Evolutionary conservation across 2,329 filamentous ascomycete species (phyloP).

Genomic region (Cryphonectria radicalis): DNA sequence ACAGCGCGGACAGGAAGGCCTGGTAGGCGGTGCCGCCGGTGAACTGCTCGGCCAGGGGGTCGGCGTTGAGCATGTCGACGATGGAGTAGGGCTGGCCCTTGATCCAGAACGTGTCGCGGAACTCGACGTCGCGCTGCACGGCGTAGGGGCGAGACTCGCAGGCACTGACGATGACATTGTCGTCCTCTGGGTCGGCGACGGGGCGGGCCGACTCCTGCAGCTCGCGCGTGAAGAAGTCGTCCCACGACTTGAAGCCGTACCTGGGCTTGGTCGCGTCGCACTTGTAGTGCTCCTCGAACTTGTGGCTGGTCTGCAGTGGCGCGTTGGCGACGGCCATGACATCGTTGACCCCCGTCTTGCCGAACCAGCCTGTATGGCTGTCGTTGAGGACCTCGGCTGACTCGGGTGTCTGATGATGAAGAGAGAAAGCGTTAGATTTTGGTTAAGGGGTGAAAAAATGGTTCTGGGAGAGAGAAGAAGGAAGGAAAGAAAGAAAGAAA

Average conservation of each 20-base stretch:
- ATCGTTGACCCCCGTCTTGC: constrained; percentile 50
- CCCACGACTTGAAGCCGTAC: constrained; percentile 70
- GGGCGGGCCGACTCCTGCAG: constrained; percentile 61
- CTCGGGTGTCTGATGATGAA: constrained; percentile 48
- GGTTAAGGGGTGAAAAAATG: too few relatives aligned
- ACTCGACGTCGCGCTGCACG: constrained; percentile 52
- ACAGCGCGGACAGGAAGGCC: constrained; percentile 68
- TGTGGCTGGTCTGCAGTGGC: constrained; percentile 45
- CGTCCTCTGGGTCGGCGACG: constrained; percentile 59
- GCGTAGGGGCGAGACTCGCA: constrained; percentile 68
- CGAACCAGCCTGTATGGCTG: constrained; percentile 58
- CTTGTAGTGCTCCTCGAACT: constrained; percentile 63
- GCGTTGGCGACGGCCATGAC: constrained; percentile 57
- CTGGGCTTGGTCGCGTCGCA: constrained; percentile 60
- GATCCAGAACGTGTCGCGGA: constrained; percentile 68
- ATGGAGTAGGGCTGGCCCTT: constrained; percentile 72
- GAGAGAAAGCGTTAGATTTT: background rate
- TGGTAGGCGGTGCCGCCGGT: constrained; percentile 70
- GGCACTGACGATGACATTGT: constrained; percentile 60
- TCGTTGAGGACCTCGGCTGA: constrained; percentile 56
- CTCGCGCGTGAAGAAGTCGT: constrained; percentile 68
- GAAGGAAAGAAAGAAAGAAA: background rate
- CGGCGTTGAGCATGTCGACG: constrained; percentile 64
- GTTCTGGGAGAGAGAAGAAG: too few relatives aligned
- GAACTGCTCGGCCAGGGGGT: constrained; percentile 58